Conservation (phyloP, 2,329 filamentous ascomycete genomes). For the Bimuria novae-zelandiae region DNA sequence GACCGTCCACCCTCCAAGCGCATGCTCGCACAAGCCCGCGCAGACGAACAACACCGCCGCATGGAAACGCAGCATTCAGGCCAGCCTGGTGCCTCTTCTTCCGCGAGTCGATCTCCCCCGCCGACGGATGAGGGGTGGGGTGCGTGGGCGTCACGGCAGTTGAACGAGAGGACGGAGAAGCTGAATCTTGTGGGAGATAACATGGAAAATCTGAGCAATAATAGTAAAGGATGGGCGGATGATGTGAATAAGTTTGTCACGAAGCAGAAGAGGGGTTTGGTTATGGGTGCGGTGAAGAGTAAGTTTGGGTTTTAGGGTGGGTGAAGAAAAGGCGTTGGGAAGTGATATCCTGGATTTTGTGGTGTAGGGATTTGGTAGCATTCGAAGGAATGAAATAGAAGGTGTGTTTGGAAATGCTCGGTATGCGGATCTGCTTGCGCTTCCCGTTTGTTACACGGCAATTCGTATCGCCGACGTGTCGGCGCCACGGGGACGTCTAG, state of each 20-base stretch:
- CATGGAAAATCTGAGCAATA: constrained; percentile 81
- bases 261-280: constrained; percentile 83
- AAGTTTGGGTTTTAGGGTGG: constrained; percentile 41
- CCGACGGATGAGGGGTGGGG: constrained; percentile 60
- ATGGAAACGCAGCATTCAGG: constrained; percentile 41
- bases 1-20: constrained; percentile 86
- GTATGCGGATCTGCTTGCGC: too few relatives aligned
- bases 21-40: constrained; percentile 78
- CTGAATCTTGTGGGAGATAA: constrained; percentile 80
- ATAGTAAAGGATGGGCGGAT: constrained; percentile 81
- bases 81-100: constrained; percentile 39
- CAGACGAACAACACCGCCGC: constrained; percentile 67
- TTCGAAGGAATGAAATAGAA: too few relatives aligned
- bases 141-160: constrained; percentile 81
- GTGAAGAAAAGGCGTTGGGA: background rate
- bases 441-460: too few relatives aligned
- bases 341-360: too few relatives aligned
- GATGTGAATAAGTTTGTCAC: constrained; percentile 86
- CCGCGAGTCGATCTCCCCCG: constrained; percentile 12
- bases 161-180: constrained; percentile 90
- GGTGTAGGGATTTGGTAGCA: too few relatives aligned
- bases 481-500: too few relatives aligned
- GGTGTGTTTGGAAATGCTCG: too few relatives aligned
- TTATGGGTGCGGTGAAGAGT: constrained; percentile 63
- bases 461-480: too few relatives aligned